phyloP scores from a whole-genome alignment of 495 filamentous ascomycete species.

The Penicillium bovifimosum region DNA sequence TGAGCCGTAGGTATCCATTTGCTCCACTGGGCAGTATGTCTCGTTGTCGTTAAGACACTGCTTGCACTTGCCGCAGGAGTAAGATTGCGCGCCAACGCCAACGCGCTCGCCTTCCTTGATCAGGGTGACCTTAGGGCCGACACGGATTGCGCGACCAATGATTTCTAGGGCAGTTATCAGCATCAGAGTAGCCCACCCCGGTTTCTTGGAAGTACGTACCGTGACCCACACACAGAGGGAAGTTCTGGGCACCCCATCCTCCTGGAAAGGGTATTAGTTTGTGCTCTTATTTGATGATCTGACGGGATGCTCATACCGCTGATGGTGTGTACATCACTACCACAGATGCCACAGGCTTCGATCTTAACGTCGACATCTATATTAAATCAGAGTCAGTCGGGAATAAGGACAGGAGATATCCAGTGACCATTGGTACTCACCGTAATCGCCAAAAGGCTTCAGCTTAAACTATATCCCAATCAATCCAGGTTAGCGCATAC shows the following conservation, averaged over 20 bases:
- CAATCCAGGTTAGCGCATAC: background rate
- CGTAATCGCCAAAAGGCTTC: slow-evolving; percentile 67
- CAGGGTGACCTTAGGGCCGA: slow-evolving; percentile 60
- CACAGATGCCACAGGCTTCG: slow-evolving; percentile 73
- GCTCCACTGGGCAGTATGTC: slow-evolving; percentile 67
- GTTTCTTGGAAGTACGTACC: slow-evolving; percentile 21
- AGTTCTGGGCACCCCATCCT: slow-evolving; percentile 66
- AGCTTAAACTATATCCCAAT: slow-evolving; percentile 55
- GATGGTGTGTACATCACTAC: slow-evolving; percentile 72
- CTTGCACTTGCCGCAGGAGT: slow-evolving; percentile 64
- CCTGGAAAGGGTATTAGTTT: slow-evolving; percentile 22
- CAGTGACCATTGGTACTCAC: slow-evolving; percentile 19
- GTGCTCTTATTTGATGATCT: background rate
- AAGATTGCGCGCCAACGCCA: slow-evolving; percentile 73
- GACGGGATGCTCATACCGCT: slow-evolving; percentile 35
- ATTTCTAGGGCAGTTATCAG: slow-evolving; percentile 43
- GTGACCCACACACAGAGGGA: slow-evolving; percentile 69
- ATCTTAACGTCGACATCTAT: slow-evolving; percentile 67
- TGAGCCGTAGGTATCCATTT: slow-evolving; percentile 58
- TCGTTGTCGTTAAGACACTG: slow-evolving; percentile 68
- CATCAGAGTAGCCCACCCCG: background rate
- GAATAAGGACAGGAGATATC: background rate
- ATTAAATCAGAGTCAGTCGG: background rate
- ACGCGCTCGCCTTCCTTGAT: slow-evolving; percentile 73
- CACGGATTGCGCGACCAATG: slow-evolving; percentile 64